These are phyloP conservation scores for Russula sp. DNA, from an alignment of 768 basidiomycete species.

Conservation along the genomic window DNA sequence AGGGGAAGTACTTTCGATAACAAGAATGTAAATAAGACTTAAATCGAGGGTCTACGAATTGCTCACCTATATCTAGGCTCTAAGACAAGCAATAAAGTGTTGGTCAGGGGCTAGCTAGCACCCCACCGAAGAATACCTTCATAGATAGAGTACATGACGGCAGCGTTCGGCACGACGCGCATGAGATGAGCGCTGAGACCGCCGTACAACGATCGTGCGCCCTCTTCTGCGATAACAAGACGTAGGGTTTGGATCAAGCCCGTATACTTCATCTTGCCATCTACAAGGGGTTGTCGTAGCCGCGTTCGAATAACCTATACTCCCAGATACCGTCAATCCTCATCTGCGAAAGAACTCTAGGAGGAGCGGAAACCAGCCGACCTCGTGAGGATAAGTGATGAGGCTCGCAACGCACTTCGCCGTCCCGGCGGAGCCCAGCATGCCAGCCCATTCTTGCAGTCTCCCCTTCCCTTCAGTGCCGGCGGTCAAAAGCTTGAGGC, in stretches of 20 bases:
- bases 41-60: not conserved
- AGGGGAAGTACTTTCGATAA: not conserved
- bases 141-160: slow-evolving; percentile 95
- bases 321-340: not conserved
- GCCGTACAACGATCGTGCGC: slow-evolving; percentile 77
- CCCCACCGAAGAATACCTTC: slow-evolving; percentile 73
- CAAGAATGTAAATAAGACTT: not conserved
- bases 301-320: slow-evolving; percentile 84
- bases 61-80: slow-evolving; percentile 8
- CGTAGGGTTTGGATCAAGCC: slow-evolving; percentile 80
- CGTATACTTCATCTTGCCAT: slow-evolving; percentile 77
- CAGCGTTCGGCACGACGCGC: slow-evolving; percentile 95
- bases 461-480: slow-evolving; percentile 51
- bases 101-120: slow-evolving; percentile 4
- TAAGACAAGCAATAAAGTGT: not conserved
- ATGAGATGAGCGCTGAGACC: slow-evolving; percentile 93
- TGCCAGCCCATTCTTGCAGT: slow-evolving; percentile 63
- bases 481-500: slow-evolving; percentile 66
- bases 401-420: slow-evolving; percentile 92
- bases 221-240: slow-evolving; percentile 87
- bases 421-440: slow-evolving; percentile 85
- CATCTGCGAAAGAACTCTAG: not conserved
- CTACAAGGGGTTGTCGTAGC: slow-evolving; percentile 78
- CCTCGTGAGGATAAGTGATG: slow-evolving; percentile 98
- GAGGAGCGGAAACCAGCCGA: slow-evolving; percentile 31